A percentile compares a stretch with the other conserved stretches of the same genome.
Evolutionary conservation across 208 protist genomes (phyloP).

Genomic region (Leptomonas pyrrhocoris): DNA sequence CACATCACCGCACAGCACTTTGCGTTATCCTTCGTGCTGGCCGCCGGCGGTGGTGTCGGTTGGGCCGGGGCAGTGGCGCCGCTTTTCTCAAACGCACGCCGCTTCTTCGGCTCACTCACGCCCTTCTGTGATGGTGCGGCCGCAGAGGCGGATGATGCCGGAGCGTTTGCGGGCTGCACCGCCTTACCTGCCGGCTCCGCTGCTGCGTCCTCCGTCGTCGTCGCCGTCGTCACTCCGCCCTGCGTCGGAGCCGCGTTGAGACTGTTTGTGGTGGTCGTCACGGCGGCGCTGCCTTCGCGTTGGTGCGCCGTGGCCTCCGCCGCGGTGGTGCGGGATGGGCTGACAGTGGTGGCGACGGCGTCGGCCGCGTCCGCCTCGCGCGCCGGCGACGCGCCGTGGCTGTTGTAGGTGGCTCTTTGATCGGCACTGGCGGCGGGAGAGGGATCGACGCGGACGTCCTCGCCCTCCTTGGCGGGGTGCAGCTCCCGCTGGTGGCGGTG

Average conservation of each 20-base stretch:
- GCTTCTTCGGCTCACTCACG: background rate
- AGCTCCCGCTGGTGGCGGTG: slow-evolving; percentile 1
- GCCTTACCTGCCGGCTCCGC: background rate
- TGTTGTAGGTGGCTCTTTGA: slow-evolving; percentile 10
- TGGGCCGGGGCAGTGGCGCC: background rate
- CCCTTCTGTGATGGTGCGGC: background rate
- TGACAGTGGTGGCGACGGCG: background rate
- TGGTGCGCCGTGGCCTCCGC: background rate
- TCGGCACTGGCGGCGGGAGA: background rate
- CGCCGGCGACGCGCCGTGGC: background rate
- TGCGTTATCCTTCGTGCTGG: slow-evolving; percentile 1
- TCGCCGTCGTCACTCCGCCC: too few relatives aligned
- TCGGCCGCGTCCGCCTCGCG: background rate
- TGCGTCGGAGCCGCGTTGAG: too few relatives aligned
- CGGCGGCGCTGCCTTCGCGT: background rate
- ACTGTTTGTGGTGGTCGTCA: background rate
- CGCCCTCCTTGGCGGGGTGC: background rate
- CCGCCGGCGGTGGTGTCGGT: background rate
- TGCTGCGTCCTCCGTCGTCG: too few relatives aligned
- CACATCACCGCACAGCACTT: slow-evolving; percentile 45
- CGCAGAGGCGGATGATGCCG: background rate
- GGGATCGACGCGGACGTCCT: background rate
- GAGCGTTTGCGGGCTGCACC: background rate
- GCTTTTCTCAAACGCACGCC: slow-evolving; percentile 1
- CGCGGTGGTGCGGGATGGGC: background rate